These are phyloP conservation scores for Amaranthus hypochondriacus DNA, from an alignment of 148 eudicot species.

Conservation along the genomic window DNA sequence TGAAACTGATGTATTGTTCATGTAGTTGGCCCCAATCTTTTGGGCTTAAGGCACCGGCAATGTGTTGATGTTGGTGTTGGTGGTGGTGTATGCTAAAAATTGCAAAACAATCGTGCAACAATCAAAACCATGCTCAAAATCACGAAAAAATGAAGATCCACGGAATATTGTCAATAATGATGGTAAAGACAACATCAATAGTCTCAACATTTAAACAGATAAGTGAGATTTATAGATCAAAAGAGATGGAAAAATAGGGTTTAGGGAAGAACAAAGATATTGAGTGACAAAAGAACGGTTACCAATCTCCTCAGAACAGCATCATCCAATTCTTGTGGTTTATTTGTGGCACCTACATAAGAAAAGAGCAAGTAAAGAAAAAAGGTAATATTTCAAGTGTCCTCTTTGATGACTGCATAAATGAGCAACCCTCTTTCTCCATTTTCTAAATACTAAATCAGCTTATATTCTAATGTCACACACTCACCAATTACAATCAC, in stretches of 20 bases:
- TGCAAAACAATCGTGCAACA: background rate
- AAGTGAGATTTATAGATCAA: background rate
- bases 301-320: conserved; percentile 98
- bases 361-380: background rate
- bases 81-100: too few relatives aligned
- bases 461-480: background rate
- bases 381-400: background rate
- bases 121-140: background rate
- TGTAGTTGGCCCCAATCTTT: too few relatives aligned
- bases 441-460: background rate
- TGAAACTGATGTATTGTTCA: too few relatives aligned
- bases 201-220: background rate
- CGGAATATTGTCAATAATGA: background rate
- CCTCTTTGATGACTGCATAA: background rate
- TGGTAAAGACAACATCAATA: background rate
- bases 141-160: background rate
- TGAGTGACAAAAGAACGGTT: conserved; percentile 18
- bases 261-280: background rate
- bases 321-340: conserved; percentile 97
- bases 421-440: background rate
- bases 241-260: background rate
- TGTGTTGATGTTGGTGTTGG: too few relatives aligned
- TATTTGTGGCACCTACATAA: conserved; percentile 87
- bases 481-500: conserved; percentile 87
- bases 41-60: too few relatives aligned